A percentile compares a stretch with the other conserved stretches of the same genome.
Conservation (phyloP, 108 stramenopile species). For the Stephanodiscus triporus region DNA sequence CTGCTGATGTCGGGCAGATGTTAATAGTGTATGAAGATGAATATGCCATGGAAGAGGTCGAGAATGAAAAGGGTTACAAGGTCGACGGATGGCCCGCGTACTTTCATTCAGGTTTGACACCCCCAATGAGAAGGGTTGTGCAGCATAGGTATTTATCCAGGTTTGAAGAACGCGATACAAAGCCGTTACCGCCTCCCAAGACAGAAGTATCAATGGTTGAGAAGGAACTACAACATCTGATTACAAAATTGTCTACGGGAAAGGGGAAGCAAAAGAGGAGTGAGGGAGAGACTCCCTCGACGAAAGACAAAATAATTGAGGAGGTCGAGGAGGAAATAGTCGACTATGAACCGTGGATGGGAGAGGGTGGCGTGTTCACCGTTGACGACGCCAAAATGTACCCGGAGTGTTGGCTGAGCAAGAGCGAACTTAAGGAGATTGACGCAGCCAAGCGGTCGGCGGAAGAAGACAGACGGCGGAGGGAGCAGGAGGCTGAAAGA, state of each 20-base stretch:
- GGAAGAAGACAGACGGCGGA: conserved; percentile 23
- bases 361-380: conserved; percentile 65
- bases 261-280: conserved; percentile 36
- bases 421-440: conserved; percentile 57
- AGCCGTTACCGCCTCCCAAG: conserved; percentile 62
- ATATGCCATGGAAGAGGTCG: conserved; percentile 86
- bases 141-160: conserved; percentile 67
- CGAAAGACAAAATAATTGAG: conserved; percentile 67
- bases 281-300: conserved; percentile 24
- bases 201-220: conserved; percentile 72
- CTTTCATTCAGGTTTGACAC: conserved; percentile 87
- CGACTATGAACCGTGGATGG: conserved; percentile 90
- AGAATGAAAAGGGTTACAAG: conserved; percentile 60
- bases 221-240: conserved; percentile 64
- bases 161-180: conserved; percentile 66
- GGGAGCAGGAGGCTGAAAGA: conserved; percentile 31
- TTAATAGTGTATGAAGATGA: conserved; percentile 90
- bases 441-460: conserved; percentile 32
- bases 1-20: conserved; percentile 91
- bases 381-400: conserved; percentile 59
- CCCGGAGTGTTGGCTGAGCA: conserved; percentile 83
- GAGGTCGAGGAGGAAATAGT: conserved; percentile 85
- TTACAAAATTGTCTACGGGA: conserved; percentile 59
- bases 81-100: conserved; percentile 68
- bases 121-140: conserved; percentile 86